Evolutionary conservation across 2,329 filamentous ascomycete species (phyloP).

Genomic region (Clonostachys byssicola): DNA sequence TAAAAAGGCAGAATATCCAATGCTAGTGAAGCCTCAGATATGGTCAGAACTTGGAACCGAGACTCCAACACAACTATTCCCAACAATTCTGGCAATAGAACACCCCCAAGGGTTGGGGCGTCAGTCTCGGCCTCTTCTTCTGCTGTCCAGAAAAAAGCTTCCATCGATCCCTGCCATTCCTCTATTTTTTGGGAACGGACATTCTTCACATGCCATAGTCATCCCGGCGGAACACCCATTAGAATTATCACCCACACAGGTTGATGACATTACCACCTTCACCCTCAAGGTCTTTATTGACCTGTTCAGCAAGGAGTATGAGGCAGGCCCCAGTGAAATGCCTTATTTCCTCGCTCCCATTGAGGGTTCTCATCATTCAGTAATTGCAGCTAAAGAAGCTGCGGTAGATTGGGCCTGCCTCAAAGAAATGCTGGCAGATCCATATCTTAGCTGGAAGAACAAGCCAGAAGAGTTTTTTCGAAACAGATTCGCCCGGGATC

Average conservation of each 20-base stretch:
- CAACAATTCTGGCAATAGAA: conserved; percentile 56
- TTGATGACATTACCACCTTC: conserved; percentile 62
- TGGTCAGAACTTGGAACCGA: conserved; percentile 52
- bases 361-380: background rate
- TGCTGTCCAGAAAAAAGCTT: conserved; percentile 66
- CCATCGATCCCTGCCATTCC: conserved; percentile 64
- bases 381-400: background rate
- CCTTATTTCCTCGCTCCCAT: conserved; percentile 82
- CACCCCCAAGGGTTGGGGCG: conserved; percentile 52
- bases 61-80: conserved; percentile 49
- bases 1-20: conserved; percentile 68
- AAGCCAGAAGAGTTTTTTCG: conserved; percentile 43
- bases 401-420: conserved; percentile 56
- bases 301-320: conserved; percentile 85
- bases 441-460: conserved; percentile 31
- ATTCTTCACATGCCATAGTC: conserved; percentile 53
- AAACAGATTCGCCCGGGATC: conserved; percentile 52
- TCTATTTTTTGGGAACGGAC: conserved; percentile 65
- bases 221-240: conserved; percentile 32
- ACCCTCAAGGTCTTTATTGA: conserved; percentile 76
- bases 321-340: conserved; percentile 56
- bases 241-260: conserved; percentile 27
- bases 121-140: conserved; percentile 57
- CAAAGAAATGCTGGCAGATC: conserved; percentile 23
- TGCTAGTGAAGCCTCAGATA: conserved; percentile 72